A percentile compares a stretch with the other conserved stretches of the same genome.
Conservation (phyloP, 768 basidiomycete genomes). For the Calocera cornea region DNA sequence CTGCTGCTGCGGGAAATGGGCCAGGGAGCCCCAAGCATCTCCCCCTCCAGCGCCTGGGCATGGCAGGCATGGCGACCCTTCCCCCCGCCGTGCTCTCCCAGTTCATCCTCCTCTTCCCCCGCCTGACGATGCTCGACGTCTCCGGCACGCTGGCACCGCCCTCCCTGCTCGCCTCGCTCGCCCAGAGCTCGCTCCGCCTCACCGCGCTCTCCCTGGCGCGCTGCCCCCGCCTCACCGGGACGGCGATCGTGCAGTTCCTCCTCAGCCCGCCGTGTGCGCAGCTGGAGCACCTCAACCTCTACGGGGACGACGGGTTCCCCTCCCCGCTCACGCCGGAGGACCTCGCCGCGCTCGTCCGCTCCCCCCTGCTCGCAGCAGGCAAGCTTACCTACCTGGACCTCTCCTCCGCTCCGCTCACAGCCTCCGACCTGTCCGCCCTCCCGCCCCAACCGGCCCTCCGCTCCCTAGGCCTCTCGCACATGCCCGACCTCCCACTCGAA, state of each 20-base stretch:
- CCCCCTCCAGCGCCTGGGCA: conserved; percentile 53
- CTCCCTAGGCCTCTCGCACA: conserved; percentile 81
- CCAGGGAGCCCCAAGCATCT: conserved; percentile 18
- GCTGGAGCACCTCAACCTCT: conserved; percentile 70
- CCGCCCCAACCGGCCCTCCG: conserved; percentile 60
- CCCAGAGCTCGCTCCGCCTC: conserved; percentile 47
- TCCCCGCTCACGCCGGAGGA: conserved; percentile 57
- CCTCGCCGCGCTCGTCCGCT: conserved; percentile 52
- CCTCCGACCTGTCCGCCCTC: conserved; percentile 33
- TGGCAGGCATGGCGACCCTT: conserved; percentile 72
- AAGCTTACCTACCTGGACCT: conserved; percentile 78
- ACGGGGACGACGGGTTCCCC: conserved; percentile 73
- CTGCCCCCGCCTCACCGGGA: conserved; percentile 70
- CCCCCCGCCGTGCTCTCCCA: conserved; percentile 51
- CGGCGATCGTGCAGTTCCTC: conserved; percentile 62
- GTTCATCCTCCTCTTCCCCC: conserved; percentile 70
- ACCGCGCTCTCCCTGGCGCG: conserved; percentile 71
- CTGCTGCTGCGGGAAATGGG: conserved; percentile 22
- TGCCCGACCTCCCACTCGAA: conserved; percentile 52
- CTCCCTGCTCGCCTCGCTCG: conserved; percentile 56
- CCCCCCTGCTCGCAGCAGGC: conserved; percentile 68
- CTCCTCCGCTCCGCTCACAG: conserved; percentile 64
- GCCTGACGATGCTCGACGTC: conserved; percentile 79
- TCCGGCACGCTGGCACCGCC: conserved; percentile 75
- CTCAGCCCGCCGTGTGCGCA: conserved; percentile 28